Percentiles rank a stretch among this genome's conserved stretches.
phyloP scores from a whole-genome alignment of 208 protist species.

The Entamoeba histolytica region DNA sequence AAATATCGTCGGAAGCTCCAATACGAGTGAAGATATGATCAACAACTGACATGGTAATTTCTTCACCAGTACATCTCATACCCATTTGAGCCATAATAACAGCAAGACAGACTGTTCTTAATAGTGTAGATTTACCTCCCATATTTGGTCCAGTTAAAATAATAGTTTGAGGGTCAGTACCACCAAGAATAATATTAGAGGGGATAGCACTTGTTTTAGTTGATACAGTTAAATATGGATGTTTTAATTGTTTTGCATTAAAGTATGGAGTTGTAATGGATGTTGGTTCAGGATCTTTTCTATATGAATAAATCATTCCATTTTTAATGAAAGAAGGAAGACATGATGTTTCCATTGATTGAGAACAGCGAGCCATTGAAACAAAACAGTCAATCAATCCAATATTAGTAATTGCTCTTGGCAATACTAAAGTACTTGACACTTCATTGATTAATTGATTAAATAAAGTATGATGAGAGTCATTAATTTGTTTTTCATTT shows the following conservation, averaged over 20 bases:
- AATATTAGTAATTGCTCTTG: not conserved
- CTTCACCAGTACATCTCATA: conserved; percentile 5
- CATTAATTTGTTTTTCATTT: not conserved
- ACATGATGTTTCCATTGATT: not conserved
- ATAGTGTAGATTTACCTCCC: conserved; percentile 23
- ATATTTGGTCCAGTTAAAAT: conserved; percentile 27
- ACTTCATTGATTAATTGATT: not conserved
- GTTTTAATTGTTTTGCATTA: not conserved
- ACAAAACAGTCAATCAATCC: not conserved
- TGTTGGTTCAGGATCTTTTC: not conserved
- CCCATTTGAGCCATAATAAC: conserved; percentile 30
- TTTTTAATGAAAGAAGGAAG: not conserved
- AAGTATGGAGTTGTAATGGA: not conserved
- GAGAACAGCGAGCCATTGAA: not conserved
- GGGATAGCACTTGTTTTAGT: not conserved
- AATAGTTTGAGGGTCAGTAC: not conserved
- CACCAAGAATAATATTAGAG: not conserved
- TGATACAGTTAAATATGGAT: not conserved
- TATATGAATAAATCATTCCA: not conserved
- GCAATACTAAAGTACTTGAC: not conserved
- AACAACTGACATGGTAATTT: conserved; percentile 46
- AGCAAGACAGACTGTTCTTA: conserved; percentile 14
- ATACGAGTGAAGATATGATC: conserved; percentile 64
- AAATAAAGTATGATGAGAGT: not conserved
- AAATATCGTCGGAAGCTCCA: conserved; percentile 63